Evolutionary conservation across 345 rosid genomes (phyloP).

Genomic region (Camelina neglecta): DNA sequence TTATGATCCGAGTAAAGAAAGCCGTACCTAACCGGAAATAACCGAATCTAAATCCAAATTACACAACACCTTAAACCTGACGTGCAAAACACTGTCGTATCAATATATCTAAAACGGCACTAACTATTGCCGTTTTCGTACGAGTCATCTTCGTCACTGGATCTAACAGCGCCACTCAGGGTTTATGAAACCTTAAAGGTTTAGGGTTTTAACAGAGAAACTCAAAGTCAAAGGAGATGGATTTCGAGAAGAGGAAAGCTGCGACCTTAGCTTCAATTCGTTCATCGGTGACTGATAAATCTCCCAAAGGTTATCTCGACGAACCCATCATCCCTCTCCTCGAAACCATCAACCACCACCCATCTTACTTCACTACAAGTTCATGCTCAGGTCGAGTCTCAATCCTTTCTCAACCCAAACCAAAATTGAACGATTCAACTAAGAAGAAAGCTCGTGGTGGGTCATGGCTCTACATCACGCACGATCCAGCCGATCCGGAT

Average conservation of each 20-base stretch:
- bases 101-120: too few species aligned
- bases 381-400: slow-evolving; percentile 97
- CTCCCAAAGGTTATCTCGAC: slow-evolving; percentile 82
- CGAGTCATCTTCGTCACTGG: slow-evolving; percentile 4
- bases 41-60: neutral
- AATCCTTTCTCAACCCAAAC: slow-evolving; percentile 72
- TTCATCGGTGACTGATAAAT: slow-evolving; percentile 66
- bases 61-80: too few species aligned
- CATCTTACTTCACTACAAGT: slow-evolving; percentile 85
- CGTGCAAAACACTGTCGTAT: too few species aligned
- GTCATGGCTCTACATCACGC: slow-evolving; percentile 78
- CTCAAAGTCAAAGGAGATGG: slow-evolving; percentile 52
- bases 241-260: slow-evolving; percentile 79
- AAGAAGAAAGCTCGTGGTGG: slow-evolving; percentile 87
- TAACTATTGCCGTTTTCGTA: neutral
- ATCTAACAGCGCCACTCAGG: slow-evolving; percentile 12
- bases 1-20: neutral
- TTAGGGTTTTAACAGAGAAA: slow-evolving; percentile 34
- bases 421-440: slow-evolving; percentile 21
- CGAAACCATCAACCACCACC: slow-evolving; percentile 68
- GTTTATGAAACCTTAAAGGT: slow-evolving; percentile 21
- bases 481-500: slow-evolving; percentile 64
- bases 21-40: neutral
- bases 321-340: slow-evolving; percentile 79
- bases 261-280: slow-evolving; percentile 60